Percentiles rank a stretch among this genome's conserved stretches.
These are phyloP conservation scores for Puccinia brachypodii DNA, from an alignment of 1,284 basidiomycete species.

Conservation along the genomic window DNA sequence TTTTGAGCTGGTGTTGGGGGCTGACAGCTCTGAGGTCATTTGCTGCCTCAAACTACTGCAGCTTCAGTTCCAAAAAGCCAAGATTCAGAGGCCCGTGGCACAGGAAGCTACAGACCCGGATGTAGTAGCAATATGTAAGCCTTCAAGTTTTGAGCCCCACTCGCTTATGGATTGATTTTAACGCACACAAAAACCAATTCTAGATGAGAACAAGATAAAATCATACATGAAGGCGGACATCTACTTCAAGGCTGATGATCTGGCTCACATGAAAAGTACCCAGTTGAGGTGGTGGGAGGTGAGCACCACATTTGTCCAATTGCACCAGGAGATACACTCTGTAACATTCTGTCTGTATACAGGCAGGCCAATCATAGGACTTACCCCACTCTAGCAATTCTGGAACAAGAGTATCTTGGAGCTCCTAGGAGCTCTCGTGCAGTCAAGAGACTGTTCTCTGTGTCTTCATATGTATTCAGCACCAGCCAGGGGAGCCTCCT, in stretches of 20 bases:
- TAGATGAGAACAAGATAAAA: background rate
- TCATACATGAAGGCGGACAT: background rate
- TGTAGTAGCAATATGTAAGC: background rate
- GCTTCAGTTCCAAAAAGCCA: background rate
- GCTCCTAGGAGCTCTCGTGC: background rate
- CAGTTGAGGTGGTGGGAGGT: background rate
- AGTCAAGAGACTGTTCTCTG: conserved; percentile 5
- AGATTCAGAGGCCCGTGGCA: background rate
- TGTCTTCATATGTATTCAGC: background rate
- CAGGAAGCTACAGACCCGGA: background rate
- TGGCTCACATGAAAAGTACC: background rate
- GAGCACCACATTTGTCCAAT: no score
- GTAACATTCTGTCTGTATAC: no score
- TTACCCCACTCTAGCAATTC: background rate
- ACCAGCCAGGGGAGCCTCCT: background rate
- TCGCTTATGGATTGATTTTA: background rate
- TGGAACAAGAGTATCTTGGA: background rate
- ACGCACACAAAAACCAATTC: background rate
- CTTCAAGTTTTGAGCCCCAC: background rate
- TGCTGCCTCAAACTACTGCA: background rate
- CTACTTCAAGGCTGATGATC: background rate
- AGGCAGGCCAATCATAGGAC: background rate
- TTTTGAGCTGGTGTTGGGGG: background rate
- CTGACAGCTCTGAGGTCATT: background rate
- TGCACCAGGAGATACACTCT: no score